A percentile compares a stretch with the other conserved stretches of the same genome.
These are phyloP conservation scores for Physcomitrium patens DNA, from an alignment of 225 moss, liverwort and hornwort species.

Conservation along the genomic window DNA sequence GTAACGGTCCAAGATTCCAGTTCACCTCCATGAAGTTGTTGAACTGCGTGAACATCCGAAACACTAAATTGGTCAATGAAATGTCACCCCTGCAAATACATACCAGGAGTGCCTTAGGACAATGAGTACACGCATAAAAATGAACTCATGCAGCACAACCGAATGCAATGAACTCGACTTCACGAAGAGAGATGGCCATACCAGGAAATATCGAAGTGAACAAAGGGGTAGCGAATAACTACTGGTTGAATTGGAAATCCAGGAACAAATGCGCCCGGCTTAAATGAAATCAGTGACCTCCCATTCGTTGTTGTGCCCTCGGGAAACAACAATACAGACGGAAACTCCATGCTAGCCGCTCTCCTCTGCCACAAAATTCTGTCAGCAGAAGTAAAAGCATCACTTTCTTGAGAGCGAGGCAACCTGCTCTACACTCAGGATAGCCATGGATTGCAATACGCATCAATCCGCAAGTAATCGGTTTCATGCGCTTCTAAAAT, in stretches of 20 bases:
- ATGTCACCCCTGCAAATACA: slow-evolving; percentile 73
- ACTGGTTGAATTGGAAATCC: slow-evolving; percentile 89
- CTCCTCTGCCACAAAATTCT: slow-evolving; percentile 60
- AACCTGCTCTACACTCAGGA: neutral
- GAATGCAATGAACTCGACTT: neutral
- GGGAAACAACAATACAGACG: slow-evolving; percentile 82
- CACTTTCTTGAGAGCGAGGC: slow-evolving; percentile 12
- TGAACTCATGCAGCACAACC: neutral
- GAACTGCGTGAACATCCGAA: slow-evolving; percentile 88
- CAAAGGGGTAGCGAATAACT: slow-evolving; percentile 89
- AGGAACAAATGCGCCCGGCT: slow-evolving; percentile 86
- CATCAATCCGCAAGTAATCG: neutral
- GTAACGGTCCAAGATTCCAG: slow-evolving; percentile 4
- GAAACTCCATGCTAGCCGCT: slow-evolving; percentile 63
- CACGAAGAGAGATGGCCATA: slow-evolving; percentile 34
- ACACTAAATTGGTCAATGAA: slow-evolving; percentile 56
- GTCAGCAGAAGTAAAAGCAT: slow-evolving; percentile 17
- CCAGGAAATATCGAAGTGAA: slow-evolving; percentile 86
- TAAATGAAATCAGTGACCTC: slow-evolving; percentile 79
- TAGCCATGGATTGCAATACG: neutral
- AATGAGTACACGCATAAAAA: neutral
- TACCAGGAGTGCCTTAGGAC: slow-evolving; percentile 17
- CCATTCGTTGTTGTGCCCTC: slow-evolving; percentile 97
- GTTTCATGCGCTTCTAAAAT: neutral
- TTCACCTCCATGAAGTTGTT: slow-evolving; percentile 89